Conservation (phyloP, 805 yeast genomes). For the Millerozyma acaciae region DNA sequence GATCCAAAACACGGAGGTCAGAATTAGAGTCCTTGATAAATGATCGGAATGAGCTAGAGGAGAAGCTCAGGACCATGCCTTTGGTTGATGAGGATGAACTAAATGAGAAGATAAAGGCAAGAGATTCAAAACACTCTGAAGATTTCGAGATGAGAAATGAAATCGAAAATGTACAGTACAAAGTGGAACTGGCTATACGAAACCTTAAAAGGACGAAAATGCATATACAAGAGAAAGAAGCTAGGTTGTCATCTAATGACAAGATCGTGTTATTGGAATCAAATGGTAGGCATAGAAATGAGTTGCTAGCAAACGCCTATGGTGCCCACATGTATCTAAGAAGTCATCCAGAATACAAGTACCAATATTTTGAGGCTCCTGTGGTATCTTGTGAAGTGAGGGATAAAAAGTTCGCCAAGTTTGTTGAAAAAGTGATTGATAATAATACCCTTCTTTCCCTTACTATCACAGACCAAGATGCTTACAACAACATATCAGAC, state of each 20-base stretch:
- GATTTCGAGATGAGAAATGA: constrained; percentile 14
- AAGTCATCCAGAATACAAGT: constrained; percentile 31
- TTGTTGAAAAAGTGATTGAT: constrained; percentile 56
- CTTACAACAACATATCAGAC: constrained; percentile 45
- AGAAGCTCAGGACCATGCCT: constrained; percentile 18
- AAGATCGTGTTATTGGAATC: constrained; percentile 44
- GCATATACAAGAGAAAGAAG: constrained; percentile 11
- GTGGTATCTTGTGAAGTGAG: constrained; percentile 56
- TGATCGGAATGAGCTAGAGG: constrained; percentile 10
- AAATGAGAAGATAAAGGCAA: constrained; percentile 15
- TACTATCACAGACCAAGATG: constrained; percentile 51
- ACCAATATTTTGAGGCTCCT: constrained; percentile 69
- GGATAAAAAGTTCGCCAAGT: constrained; percentile 47
- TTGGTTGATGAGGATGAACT: constrained; percentile 29
- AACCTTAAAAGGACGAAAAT: constrained; percentile 11
- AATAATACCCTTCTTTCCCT: constrained; percentile 55
- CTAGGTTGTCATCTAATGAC: constrained; percentile 43
- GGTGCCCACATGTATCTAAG: constrained; percentile 39
- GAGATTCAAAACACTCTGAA: constrained; percentile 18
- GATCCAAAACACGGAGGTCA: constrained; percentile 1
- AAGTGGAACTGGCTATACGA: constrained; percentile 11
- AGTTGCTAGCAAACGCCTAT: constrained; percentile 39
- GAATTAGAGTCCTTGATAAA: constrained; percentile 8
- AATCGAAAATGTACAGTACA: constrained; percentile 19
- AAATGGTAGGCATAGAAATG: constrained; percentile 23